Conservation (phyloP, 1,284 basidiomycete genomes). For the Austroboletus niveus region DNA sequence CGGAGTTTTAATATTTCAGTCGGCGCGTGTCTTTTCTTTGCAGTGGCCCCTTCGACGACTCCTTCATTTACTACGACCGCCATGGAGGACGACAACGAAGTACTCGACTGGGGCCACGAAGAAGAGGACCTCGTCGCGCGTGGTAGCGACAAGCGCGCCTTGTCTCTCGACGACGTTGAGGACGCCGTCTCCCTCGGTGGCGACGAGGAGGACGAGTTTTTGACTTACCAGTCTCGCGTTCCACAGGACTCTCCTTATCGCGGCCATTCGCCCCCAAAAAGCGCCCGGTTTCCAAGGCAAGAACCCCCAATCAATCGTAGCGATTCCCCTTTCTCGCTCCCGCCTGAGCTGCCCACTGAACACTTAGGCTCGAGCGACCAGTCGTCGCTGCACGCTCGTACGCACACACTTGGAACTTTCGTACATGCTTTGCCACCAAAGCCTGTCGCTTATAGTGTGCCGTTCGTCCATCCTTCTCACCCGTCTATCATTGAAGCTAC, state of each 20-base stretch:
- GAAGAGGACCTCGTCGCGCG: slow-evolving; percentile 51
- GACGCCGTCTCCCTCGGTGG: slow-evolving; percentile 72
- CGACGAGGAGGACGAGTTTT: slow-evolving; percentile 60
- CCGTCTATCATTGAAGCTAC: slow-evolving; percentile 56
- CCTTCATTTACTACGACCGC: slow-evolving; percentile 14
- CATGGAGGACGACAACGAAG: slow-evolving; percentile 70
- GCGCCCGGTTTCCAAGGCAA: slow-evolving; percentile 12
- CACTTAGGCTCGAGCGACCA: slow-evolving; percentile 25
- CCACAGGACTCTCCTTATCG: slow-evolving; percentile 20
- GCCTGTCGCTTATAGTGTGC: slow-evolving; percentile 53
- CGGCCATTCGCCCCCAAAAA: slow-evolving; percentile 18
- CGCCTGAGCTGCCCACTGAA: slow-evolving; percentile 27
- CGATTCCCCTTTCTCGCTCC: slow-evolving; percentile 9
- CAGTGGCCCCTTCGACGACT: slow-evolving; percentile 7
- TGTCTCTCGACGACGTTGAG: slow-evolving; percentile 51
- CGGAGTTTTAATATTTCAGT: slow-evolving; percentile 24
- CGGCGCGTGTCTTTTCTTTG: slow-evolving; percentile 22
- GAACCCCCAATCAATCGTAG: slow-evolving; percentile 6
- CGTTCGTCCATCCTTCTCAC: slow-evolving; percentile 55
- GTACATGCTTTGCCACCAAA: slow-evolving; percentile 74
- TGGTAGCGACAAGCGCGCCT: slow-evolving; percentile 23
- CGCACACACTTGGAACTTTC: slow-evolving; percentile 35
- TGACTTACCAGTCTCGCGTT: slow-evolving; percentile 33
- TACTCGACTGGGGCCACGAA: slow-evolving; percentile 74
- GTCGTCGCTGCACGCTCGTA: slow-evolving; percentile 28